phyloP scores from a whole-genome alignment of 2,329 filamentous ascomycete genomes.

The Fusarium keratoplasticum region DNA sequence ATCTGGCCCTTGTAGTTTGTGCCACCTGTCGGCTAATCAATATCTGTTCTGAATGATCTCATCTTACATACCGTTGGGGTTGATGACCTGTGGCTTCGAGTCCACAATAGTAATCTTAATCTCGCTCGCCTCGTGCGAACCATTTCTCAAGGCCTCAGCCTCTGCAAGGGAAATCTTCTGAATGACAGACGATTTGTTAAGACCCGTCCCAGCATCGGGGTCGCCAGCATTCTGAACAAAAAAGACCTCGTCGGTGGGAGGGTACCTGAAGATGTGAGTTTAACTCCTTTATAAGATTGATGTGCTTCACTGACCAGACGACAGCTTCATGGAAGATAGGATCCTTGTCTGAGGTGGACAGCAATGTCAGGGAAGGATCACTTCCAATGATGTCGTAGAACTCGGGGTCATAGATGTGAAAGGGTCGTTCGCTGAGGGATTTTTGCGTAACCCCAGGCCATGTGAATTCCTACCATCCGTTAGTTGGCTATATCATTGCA shows the following conservation, averaged over 20 bases:
- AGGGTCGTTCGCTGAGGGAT: constrained; percentile 36
- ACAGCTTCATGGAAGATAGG: constrained; percentile 68
- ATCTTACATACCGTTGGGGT: constrained; percentile 59
- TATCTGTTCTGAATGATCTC: fast-evolving
- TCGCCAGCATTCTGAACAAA: constrained; percentile 66
- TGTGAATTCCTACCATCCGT: constrained; percentile 15
- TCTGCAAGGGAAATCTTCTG: constrained; percentile 61
- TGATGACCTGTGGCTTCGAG: constrained; percentile 57
- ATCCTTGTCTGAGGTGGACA: constrained; percentile 57
- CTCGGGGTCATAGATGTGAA: constrained; percentile 58
- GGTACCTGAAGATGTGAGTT: constrained; percentile 42
- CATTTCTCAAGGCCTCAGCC: constrained; percentile 47
- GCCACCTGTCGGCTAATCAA: constrained; percentile 50
- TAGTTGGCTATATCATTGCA: neutral
- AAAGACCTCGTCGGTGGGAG: constrained; percentile 63
- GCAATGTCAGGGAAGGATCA: constrained; percentile 61
- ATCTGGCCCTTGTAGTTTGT: constrained; percentile 63
- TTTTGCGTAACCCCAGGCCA: constrained; percentile 41
- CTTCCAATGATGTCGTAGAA: constrained; percentile 63
- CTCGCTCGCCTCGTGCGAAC: constrained; percentile 36
- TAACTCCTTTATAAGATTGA: fast-evolving
- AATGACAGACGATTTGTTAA: constrained; percentile 63
- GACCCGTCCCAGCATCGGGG: constrained; percentile 58
- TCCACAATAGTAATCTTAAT: constrained; percentile 57
- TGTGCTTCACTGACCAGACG: constrained; percentile 52